Percentiles rank a stretch among this genome's conserved stretches.
Conservation (phyloP, 306 rosid genomes). For the peach (Prunus persica) region DNA sequence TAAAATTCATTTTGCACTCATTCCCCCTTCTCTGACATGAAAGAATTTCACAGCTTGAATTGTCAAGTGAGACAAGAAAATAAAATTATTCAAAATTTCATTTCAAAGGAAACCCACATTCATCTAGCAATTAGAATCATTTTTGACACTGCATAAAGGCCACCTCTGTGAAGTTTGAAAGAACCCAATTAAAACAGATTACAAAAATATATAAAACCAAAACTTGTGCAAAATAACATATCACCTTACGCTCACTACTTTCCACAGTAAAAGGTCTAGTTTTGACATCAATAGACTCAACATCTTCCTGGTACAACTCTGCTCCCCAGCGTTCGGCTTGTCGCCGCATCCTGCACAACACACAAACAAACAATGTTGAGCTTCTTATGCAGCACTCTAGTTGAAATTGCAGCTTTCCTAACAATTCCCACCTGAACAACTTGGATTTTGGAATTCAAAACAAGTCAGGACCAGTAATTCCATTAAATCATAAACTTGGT, state of each 20-base stretch:
- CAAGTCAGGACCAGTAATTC: not conserved
- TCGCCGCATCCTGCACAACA: slow-evolving; percentile 44
- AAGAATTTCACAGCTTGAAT: not conserved
- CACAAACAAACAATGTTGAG: slow-evolving; percentile 13
- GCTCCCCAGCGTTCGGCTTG: slow-evolving; percentile 99
- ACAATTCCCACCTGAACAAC: not conserved
- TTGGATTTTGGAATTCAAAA: not conserved
- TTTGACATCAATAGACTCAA: slow-evolving; percentile 70
- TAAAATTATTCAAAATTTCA: not conserved
- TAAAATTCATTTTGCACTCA: not conserved
- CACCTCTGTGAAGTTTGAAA: not conserved
- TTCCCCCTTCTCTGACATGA: not conserved
- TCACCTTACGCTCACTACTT: slow-evolving; percentile 98
- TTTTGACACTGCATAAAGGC: not conserved
- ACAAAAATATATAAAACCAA: slow-evolving; percentile 5
- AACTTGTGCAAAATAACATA: slow-evolving; percentile 26
- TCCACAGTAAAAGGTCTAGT: slow-evolving; percentile 71
- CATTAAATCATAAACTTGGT: not conserved
- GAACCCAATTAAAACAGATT: not conserved
- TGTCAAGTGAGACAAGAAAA: not conserved
- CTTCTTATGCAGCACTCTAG: slow-evolving; percentile 4
- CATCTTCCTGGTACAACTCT: slow-evolving; percentile 88
- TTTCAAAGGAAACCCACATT: no score
- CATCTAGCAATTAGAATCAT: not conserved
- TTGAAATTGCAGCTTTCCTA: slow-evolving; percentile 5